Conservation (phyloP, 2,329 filamentous ascomycete genomes). For the Penicillium expansum region DNA sequence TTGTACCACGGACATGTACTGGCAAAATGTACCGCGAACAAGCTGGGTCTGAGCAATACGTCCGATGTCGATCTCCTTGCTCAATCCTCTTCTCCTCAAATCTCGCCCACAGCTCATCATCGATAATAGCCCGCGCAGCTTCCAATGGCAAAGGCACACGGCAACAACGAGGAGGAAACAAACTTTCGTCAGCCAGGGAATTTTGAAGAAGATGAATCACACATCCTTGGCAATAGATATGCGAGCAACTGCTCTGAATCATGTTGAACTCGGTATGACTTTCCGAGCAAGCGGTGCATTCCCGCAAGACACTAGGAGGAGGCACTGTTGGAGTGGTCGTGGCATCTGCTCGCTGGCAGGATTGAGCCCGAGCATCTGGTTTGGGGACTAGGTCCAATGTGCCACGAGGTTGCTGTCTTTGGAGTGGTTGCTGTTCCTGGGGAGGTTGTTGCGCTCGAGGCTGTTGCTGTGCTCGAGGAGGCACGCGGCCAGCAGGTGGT, state of each 20-base stretch:
- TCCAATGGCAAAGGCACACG: constrained; percentile 18
- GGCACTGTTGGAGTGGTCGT: neutral
- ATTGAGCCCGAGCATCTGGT: neutral
- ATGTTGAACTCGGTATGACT: neutral
- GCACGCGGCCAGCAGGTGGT: neutral
- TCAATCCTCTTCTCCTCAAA: constrained; percentile 26
- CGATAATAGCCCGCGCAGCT: constrained; percentile 8
- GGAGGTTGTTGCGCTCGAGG: too few species aligned
- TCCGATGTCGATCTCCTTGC: constrained; percentile 20
- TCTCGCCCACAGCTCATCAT: neutral
- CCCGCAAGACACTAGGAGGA: neutral
- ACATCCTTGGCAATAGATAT: constrained; percentile 27
- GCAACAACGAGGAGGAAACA: constrained; percentile 33
- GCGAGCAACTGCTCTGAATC: constrained; percentile 13
- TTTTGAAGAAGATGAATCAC: constrained; percentile 16
- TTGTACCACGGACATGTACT: constrained; percentile 10
- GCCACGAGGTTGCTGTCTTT: neutral
- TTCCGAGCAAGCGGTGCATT: constrained; percentile 13
- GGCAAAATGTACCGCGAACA: constrained; percentile 29
- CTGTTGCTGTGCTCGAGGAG: neutral
- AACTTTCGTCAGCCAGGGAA: constrained; percentile 20
- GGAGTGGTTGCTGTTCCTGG: too few species aligned
- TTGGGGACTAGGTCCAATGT: neutral
- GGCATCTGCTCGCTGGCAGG: neutral
- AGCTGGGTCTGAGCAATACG: constrained; percentile 25